Conservation (phyloP, 208 protist genomes). For the Angomonas ambiguus region DNA sequence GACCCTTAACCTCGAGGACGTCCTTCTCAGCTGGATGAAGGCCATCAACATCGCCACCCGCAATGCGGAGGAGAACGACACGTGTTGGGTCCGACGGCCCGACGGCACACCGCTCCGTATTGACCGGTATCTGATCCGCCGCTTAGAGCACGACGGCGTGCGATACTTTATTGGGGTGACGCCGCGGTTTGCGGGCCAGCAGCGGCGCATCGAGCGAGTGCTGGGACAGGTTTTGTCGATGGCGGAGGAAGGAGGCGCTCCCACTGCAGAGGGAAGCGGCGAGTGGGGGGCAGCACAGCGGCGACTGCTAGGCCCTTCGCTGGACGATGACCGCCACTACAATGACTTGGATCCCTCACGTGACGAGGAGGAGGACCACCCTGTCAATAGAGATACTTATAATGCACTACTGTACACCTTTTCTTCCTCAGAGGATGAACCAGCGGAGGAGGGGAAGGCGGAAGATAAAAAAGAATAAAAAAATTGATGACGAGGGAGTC, state of each 20-base stretch:
- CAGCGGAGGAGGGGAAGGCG: background rate
- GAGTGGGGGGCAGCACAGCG: background rate
- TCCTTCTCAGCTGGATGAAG: constrained; percentile 72
- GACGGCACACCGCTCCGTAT: constrained; percentile 33
- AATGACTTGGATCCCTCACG: background rate
- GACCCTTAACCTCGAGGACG: constrained; percentile 66
- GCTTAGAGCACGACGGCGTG: constrained; percentile 61
- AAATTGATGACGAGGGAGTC: background rate
- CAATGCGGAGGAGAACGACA: constrained; percentile 41
- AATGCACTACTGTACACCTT: too few relatives aligned
- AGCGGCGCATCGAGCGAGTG: constrained; percentile 40
- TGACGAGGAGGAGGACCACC: background rate
- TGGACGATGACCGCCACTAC: background rate
- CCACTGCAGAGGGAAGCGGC: background rate
- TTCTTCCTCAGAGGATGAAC: too few relatives aligned
- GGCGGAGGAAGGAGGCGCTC: background rate
- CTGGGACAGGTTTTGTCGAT: constrained; percentile 23
- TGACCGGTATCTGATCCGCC: constrained; percentile 69
- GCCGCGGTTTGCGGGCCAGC: constrained; percentile 55
- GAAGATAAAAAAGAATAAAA: background rate
- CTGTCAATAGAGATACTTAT: too few relatives aligned
- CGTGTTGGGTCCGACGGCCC: constrained; percentile 57
- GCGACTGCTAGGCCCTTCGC: too few relatives aligned
- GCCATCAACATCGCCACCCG: constrained; percentile 37
- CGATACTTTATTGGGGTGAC: constrained; percentile 76